Evolutionary conservation across 768 basidiomycete species (phyloP).

Genomic region (Obba rivulosa): DNA sequence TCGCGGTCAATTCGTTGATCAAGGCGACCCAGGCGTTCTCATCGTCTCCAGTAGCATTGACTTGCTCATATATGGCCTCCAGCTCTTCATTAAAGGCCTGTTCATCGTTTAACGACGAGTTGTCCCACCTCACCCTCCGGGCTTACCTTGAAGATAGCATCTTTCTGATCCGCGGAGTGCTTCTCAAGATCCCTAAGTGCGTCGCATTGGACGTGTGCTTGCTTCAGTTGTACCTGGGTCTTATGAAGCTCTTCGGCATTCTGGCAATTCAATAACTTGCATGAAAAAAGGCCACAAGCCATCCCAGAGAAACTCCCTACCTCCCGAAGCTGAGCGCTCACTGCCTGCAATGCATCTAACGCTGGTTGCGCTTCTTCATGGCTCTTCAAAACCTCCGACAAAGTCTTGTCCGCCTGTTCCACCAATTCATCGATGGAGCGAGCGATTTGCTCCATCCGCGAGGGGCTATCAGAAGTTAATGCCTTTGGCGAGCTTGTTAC

Average conservation of each 20-base stretch:
- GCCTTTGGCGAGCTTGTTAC: slow-evolving; percentile 13
- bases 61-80: slow-evolving; percentile 85
- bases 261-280: slow-evolving; percentile 27
- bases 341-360: slow-evolving; percentile 30
- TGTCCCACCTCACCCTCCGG: neutral
- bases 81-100: slow-evolving; percentile 95
- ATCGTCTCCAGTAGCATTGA: slow-evolving; percentile 74
- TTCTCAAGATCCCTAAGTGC: slow-evolving; percentile 71
- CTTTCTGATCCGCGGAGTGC: slow-evolving; percentile 81
- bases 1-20: slow-evolving; percentile 61
- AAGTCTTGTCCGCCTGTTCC: slow-evolving; percentile 51
- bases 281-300: neutral
- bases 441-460: slow-evolving; percentile 31
- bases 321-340: slow-evolving; percentile 52
- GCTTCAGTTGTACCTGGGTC: slow-evolving; percentile 58
- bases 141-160: slow-evolving; percentile 87
- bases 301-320: slow-evolving; percentile 31
- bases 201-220: slow-evolving; percentile 68
- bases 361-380: slow-evolving; percentile 53
- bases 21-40: slow-evolving; percentile 65
- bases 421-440: slow-evolving; percentile 49
- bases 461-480: slow-evolving; percentile 24
- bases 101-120: neutral
- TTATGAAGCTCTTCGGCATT: slow-evolving; percentile 60
- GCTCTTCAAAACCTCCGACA: slow-evolving; percentile 44